Base-by-base conservation (phyloP, 306 rosid genomes). In the Prunus kanzakura region DNA sequence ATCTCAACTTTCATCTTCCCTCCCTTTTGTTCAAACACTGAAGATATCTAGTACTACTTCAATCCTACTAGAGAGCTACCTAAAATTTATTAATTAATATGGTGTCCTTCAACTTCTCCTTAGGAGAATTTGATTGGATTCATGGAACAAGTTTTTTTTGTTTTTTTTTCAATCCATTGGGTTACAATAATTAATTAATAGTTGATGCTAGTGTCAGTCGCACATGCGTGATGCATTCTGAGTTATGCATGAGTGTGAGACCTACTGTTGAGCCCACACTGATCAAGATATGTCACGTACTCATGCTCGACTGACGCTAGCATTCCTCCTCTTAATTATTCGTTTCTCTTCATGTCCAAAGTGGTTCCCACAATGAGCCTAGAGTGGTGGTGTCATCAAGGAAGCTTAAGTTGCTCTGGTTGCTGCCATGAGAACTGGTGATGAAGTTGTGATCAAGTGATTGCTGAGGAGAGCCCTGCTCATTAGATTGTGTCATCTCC, bases 281-380 rank as follows among this genome's bases (percentile, higher is more conserved):
- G 0, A 52, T 2, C 58, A 52, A 18, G 58, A 4, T 18, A 52
- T 6, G 10, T 52, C 58, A 52, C 58, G 20, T 52, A 7, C 9
- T 3, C 58, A 18, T 52, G 23, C 8, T 15, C 20, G 3, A 52
- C 52, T 47, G 15, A 47, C 16, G 16, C 16, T 47, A 47, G 52
- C 52, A 47, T 13, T 12, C 15, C 11, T 47, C 51, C 43, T 38
- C 43, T 38, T 47, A 13, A 47, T 13, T 8, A 47, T 11, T 47
- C 12, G 12, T 22, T 60, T 60, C 30, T 25, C 32, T 25, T 88
- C 86, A 88, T 81, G 96, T 87, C 96, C 93, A 92, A 30, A 90
- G 88, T 20, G 97, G 90, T 78, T 90, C 97, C 91, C 93, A 92
- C 52, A 82, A 22, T 5, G 88, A 55, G 76, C 85, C 89, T 45